Evolutionary conservation across 768 basidiomycete genomes (phyloP).

Genomic region (Mycena alexandri): DNA sequence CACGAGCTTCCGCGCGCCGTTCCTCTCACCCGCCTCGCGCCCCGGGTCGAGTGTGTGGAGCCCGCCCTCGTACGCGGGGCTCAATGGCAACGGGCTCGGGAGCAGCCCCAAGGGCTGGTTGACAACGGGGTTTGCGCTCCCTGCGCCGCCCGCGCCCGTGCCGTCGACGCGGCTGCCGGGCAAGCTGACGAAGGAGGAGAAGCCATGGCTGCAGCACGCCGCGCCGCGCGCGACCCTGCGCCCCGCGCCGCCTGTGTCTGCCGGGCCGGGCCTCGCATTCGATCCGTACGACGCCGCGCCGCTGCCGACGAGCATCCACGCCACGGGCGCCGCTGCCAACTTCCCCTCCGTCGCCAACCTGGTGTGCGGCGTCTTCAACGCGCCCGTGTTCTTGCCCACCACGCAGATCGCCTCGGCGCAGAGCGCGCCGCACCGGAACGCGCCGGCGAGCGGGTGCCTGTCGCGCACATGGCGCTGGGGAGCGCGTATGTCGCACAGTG

Average conservation of each 20-base stretch:
- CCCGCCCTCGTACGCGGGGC: constrained; percentile 59
- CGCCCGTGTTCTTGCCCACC: constrained; percentile 79
- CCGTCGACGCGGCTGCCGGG: constrained; percentile 64
- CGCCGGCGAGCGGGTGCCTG: constrained; percentile 77
- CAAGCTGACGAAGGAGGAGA: constrained; percentile 64
- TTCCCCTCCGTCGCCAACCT: constrained; percentile 87
- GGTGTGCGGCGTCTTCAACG: constrained; percentile 86
- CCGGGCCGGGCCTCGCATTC: constrained; percentile 74
- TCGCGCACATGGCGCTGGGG: constrained; percentile 78
- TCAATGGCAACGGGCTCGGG: constrained; percentile 18
- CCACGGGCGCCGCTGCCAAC: constrained; percentile 85
- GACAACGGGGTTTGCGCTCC: constrained; percentile 46
- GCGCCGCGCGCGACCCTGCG: constrained; percentile 49
- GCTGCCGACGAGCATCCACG: constrained; percentile 74
- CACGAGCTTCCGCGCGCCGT: constrained; percentile 73
- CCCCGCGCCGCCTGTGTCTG: constrained; percentile 46
- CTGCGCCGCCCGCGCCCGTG: constrained; percentile 53
- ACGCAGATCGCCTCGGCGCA: constrained; percentile 86
- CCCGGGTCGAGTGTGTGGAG: constrained; percentile 73
- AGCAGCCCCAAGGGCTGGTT: constrained; percentile 41
- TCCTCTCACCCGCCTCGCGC: constrained; percentile 78
- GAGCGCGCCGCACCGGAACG: constrained; percentile 77
- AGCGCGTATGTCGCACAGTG: constrained; percentile 86
- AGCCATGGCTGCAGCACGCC: constrained; percentile 71
- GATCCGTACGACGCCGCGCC: constrained; percentile 82